phyloP scores from a whole-genome alignment of 75 land plant genomes.

The Ceratopteris richardii region DNA sequence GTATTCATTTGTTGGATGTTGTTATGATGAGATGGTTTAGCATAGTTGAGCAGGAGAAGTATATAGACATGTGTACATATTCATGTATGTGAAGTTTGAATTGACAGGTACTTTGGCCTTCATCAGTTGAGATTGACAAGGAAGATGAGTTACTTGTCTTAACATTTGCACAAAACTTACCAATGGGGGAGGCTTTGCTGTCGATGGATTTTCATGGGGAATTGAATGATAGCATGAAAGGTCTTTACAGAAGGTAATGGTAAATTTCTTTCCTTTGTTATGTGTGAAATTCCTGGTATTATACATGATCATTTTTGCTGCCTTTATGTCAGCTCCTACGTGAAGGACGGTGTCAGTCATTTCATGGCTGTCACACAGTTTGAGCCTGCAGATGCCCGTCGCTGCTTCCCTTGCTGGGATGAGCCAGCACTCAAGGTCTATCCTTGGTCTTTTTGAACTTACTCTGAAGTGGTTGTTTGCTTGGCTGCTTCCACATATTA shows the following conservation, averaged over 20 bases:
- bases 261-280: neutral
- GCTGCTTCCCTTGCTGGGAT: constrained; percentile 99
- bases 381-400: constrained; percentile 93
- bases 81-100: too few species aligned
- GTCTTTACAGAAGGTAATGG: constrained; percentile 87
- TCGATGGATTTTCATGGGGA: constrained; percentile 62
- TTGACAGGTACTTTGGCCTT: constrained; percentile 41
- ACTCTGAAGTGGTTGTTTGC: neutral
- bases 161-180: constrained; percentile 50
- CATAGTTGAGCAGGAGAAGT: too few species aligned
- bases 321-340: constrained; percentile 23
- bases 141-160: constrained; percentile 76
- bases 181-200: constrained; percentile 52
- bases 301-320: neutral
- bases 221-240: constrained; percentile 90
- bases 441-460: neutral
- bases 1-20: too few species aligned
- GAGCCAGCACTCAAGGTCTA: constrained; percentile 89
- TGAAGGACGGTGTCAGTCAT: constrained; percentile 62
- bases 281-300: neutral
- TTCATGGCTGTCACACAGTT: constrained; percentile 98
- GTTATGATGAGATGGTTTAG: too few species aligned
- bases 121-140: constrained; percentile 29
- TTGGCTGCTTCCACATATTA: too few species aligned
- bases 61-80: too few species aligned